Conservation (phyloP, 2,329 filamentous ascomycete species). For the Fusarium acutatum region DNA sequence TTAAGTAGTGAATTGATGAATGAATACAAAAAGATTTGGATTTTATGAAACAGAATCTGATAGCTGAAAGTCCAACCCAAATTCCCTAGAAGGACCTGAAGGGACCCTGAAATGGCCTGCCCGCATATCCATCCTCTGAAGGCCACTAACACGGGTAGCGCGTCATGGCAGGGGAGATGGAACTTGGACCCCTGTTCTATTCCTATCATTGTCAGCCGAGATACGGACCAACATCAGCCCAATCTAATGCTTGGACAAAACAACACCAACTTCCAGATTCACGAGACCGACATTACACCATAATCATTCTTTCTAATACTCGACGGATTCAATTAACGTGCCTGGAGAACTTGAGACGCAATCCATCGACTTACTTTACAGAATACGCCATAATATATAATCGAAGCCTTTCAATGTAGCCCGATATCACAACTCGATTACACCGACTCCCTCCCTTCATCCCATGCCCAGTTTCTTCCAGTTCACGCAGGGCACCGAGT, state of each 20-base stretch:
- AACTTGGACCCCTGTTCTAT: slow-evolving; percentile 25
- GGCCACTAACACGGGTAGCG: slow-evolving; percentile 10
- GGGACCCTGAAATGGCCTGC: slow-evolving; percentile 7
- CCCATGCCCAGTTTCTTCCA: slow-evolving; percentile 72
- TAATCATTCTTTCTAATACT: neutral
- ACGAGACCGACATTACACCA: slow-evolving; percentile 16
- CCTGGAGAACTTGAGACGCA: neutral
- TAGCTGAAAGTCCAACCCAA: neutral
- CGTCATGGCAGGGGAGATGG: slow-evolving; percentile 22
- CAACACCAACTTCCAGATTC: slow-evolving; percentile 1
- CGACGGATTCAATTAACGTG: neutral
- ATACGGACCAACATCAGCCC: slow-evolving; percentile 10
- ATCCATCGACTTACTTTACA: neutral
- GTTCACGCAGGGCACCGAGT: slow-evolving; percentile 72
- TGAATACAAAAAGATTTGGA: neutral
- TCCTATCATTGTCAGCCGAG: slow-evolving; percentile 16
- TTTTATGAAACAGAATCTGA: neutral
- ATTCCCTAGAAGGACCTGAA: neutral
- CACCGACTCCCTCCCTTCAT: slow-evolving; percentile 21
- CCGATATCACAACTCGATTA: slow-evolving; percentile 15
- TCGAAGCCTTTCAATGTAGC: slow-evolving; percentile 31
- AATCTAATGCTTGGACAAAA: slow-evolving; percentile 19
- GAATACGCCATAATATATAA: neutral
- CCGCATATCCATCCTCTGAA: slow-evolving; percentile 17
- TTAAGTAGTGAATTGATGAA: neutral